Evolutionary conservation across 2,329 filamentous ascomycete species (phyloP).

Genomic region (Orbilia quercus): DNA sequence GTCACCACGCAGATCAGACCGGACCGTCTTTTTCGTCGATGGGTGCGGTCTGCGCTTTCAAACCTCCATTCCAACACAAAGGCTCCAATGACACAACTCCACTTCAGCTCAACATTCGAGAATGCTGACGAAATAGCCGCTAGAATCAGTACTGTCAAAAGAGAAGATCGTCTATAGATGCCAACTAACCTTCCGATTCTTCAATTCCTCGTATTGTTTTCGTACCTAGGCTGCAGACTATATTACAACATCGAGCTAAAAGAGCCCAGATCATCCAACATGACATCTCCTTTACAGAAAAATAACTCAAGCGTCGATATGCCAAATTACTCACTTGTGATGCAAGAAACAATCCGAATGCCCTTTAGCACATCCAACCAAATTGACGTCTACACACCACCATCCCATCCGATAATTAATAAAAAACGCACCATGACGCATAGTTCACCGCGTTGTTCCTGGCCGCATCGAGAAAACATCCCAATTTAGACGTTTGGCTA

Average conservation of each 20-base stretch:
- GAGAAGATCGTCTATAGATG: neutral
- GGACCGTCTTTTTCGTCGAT: neutral
- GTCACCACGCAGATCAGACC: conserved; percentile 21
- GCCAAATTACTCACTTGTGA: conserved; percentile 25
- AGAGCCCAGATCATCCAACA: conserved; percentile 18
- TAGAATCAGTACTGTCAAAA: conserved; percentile 3
- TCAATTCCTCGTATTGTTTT: neutral
- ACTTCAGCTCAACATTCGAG: conserved; percentile 12
- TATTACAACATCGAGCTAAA: conserved; percentile 7
- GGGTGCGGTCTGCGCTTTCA: conserved; percentile 7
- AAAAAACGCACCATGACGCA: conserved; percentile 38
- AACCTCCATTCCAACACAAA: conserved; percentile 51
- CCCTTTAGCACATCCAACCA: conserved; percentile 18
- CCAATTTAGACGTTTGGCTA: neutral
- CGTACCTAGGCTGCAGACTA: neutral
- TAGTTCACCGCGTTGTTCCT: conserved; percentile 43
- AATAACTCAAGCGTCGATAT: no score
- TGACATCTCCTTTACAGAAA: neutral
- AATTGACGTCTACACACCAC: conserved; percentile 11
- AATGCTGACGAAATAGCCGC: conserved; percentile 6
- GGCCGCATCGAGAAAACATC: conserved; percentile 34
- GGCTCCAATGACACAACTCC: conserved; percentile 9
- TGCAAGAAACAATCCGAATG: conserved; percentile 39
- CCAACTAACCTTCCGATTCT: neutral
- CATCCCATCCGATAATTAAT: no score